Evolutionary conservation across 257 asterid species (phyloP), one percentile per base, ranked within the genome.

Genomic region (Lantana camara): DNA sequence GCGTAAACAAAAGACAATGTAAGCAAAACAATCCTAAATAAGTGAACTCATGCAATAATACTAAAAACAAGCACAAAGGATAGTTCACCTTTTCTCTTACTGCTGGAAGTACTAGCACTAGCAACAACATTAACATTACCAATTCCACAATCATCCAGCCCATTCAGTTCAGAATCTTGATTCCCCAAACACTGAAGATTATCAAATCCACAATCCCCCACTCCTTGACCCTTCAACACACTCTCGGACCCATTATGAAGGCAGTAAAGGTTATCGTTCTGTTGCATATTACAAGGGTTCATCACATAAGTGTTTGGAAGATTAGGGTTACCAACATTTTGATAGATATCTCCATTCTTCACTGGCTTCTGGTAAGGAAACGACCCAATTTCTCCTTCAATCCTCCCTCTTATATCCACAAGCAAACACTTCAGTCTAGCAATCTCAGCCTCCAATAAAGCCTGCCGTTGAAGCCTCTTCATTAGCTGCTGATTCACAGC

Each of bases 351-450:
- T 24, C 75, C 88, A 66, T 45, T 58, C 81, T 73, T 86, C 59
- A 37, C 51, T 1, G 95, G 92, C 75, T 91, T 90, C 80, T 87
- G 99, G 71, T 90, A 93, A 9, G 99, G 99, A 46, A 90, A 93
- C 34, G 96, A 85, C 24, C 99, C 99, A 69, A 93, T 88, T 74
- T 90, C 99, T 14, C 99, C 97, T 76, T 93, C 99, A 14, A 93
- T 86, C 76, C 99, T 84, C 65, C 99, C 99, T 66, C 97, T 78
- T 9, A 93, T 83, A 64, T 93, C 99, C 51, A 93, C 99, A 37
- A 93, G 95, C 86, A 93, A 78, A 72, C 96, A 93, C 85, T 90
- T 93, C 24, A 93, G 91, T 77, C 99, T 76, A 14, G 96, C 84
- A 63, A 87, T 71, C 83, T 93, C 99, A 48, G 97, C 97, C 83